Evolutionary conservation across 1,284 basidiomycete species (phyloP).

Genomic region (Sporisorium exsertum): DNA sequence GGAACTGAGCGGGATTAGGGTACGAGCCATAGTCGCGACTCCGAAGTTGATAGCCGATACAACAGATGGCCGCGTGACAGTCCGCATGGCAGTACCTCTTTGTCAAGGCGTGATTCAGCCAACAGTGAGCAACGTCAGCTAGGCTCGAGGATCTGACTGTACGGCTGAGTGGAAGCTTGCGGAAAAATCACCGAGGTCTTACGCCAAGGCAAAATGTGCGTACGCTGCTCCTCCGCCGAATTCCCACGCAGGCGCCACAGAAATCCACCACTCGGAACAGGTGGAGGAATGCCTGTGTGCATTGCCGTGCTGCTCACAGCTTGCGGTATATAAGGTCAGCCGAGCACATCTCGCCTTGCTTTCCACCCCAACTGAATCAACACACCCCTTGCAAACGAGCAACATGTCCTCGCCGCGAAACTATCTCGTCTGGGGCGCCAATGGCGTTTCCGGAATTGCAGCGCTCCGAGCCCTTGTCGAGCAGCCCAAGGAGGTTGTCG

Average conservation of each 20-base stretch:
- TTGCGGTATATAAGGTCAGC: background rate
- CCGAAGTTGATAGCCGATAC: no score
- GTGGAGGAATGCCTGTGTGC: background rate
- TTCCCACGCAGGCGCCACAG: background rate
- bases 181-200: background rate
- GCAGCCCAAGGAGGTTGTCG: conserved; percentile 19
- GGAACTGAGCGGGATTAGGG: background rate
- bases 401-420: conserved; percentile 28
- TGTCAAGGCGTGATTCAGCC: background rate
- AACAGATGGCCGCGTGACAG: background rate
- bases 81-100: background rate
- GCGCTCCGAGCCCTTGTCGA: conserved; percentile 45
- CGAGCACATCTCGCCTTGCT: background rate
- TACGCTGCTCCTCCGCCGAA: background rate
- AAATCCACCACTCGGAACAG: no score
- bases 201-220: no score
- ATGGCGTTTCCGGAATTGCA: conserved; percentile 43
- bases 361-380: background rate
- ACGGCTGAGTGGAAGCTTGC: background rate
- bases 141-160: background rate
- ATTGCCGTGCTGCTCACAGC: conserved; percentile 1
- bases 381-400: no score
- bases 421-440: conserved; percentile 47
- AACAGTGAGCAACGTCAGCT: background rate
- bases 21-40: no score